Conservation (phyloP, 2,329 filamentous ascomycete species). For the Dryadomyces sulphureus region DNA sequence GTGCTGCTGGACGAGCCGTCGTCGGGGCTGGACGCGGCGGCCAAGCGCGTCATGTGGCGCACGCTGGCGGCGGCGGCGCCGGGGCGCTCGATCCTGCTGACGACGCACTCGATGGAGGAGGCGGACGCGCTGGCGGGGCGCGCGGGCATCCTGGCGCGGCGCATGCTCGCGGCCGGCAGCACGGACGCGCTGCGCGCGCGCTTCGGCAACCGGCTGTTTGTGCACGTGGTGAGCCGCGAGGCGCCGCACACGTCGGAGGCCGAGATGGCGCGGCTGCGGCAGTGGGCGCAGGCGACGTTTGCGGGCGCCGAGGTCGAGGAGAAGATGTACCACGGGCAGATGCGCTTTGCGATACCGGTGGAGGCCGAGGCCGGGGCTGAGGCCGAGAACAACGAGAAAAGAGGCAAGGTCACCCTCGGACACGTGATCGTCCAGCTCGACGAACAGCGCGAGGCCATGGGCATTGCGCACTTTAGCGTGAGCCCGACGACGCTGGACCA, state of each 20-base stretch:
- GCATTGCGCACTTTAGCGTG: conserved; percentile 76
- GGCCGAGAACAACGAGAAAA: not conserved
- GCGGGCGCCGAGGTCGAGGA: conserved; percentile 53
- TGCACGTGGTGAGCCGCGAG: conserved; percentile 63
- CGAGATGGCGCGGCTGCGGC: conserved; percentile 51
- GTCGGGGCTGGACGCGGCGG: conserved; percentile 77
- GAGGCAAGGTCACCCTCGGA: conserved; percentile 14
- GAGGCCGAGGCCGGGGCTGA: not conserved
- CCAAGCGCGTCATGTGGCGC: conserved; percentile 87
- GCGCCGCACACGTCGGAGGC: conserved; percentile 58
- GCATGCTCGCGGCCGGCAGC: conserved; percentile 75
- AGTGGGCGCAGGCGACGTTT: conserved; percentile 50
- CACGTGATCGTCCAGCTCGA: conserved; percentile 60
- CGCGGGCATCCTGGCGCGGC: conserved; percentile 71
- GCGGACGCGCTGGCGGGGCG: conserved; percentile 74
- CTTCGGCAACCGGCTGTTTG: conserved; percentile 65
- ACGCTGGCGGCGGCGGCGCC: conserved; percentile 60
- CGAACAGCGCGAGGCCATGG: conserved; percentile 49
- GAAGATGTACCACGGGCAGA: conserved; percentile 69
- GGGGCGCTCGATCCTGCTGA: conserved; percentile 72
- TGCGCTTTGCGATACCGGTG: conserved; percentile 65
- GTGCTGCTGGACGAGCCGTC: conserved; percentile 81
- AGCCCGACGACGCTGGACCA: conserved; percentile 79
- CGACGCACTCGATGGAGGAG: conserved; percentile 92
- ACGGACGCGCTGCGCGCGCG: conserved; percentile 56